Evolutionary conservation across 768 basidiomycete species (phyloP).

Genomic region (Dentipellis fragilis): DNA sequence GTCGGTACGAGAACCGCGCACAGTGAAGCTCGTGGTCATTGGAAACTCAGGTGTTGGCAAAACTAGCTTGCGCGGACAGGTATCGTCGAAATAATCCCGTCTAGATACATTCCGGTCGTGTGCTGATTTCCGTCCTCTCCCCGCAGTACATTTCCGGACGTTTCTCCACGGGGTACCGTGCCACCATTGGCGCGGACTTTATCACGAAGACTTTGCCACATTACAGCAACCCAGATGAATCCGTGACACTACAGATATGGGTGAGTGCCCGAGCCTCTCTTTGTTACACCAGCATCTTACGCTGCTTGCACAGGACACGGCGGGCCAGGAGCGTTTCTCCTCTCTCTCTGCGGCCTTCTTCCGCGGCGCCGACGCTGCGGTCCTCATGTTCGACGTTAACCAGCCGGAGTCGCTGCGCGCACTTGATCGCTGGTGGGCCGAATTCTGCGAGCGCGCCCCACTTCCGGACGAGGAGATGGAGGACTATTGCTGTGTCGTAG

Average conservation of each 20-base stretch:
- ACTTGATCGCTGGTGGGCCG: constrained; percentile 68
- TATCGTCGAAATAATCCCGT: constrained; percentile 17
- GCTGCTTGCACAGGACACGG: constrained; percentile 78
- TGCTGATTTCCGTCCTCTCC: not conserved
- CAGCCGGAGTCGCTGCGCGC: constrained; percentile 46
- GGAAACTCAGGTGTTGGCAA: constrained; percentile 83
- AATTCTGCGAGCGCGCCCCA: constrained; percentile 61
- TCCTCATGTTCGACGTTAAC: constrained; percentile 78
- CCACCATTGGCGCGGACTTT: constrained; percentile 88
- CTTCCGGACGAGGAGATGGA: constrained; percentile 51
- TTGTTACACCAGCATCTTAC: too few relatives aligned
- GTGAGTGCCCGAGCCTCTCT: constrained; percentile 22
- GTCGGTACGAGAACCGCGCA: too few relatives aligned
- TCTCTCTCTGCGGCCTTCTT: constrained; percentile 77
- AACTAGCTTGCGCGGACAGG: constrained; percentile 69
- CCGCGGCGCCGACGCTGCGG: constrained; percentile 71
- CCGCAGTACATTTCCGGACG: constrained; percentile 63
- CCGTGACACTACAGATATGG: constrained; percentile 64
- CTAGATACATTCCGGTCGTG: not conserved
- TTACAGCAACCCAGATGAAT: constrained; percentile 40
- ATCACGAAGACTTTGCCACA: constrained; percentile 67
- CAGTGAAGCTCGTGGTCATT: constrained; percentile 74
- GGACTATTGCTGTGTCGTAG: constrained; percentile 61
- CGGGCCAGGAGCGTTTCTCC: constrained; percentile 84
- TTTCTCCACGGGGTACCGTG: constrained; percentile 69